phyloP scores from a whole-genome alignment of 345 rosid species.

The Aquilaria sinensis region DNA sequence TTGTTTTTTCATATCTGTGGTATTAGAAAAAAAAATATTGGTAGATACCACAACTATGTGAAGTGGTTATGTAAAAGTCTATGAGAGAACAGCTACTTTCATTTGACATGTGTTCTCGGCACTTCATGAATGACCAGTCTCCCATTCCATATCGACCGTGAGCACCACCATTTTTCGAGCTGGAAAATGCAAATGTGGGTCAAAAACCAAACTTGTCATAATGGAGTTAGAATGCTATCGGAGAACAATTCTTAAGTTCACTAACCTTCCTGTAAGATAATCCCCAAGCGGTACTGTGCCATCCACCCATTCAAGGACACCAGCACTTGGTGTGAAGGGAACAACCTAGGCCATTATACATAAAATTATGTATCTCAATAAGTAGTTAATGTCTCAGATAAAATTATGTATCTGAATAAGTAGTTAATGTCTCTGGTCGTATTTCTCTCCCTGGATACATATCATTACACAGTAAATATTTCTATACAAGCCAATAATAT shows the following conservation, averaged over 20 bases:
- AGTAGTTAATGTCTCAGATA: neutral
- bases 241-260: slow-evolving; percentile 8
- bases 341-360: slow-evolving; percentile 52
- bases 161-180: slow-evolving; percentile 83
- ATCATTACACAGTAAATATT: no score
- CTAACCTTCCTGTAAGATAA: slow-evolving; percentile 89
- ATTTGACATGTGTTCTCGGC: slow-evolving; percentile 74
- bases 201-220: neutral
- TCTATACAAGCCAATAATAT: no score
- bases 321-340: slow-evolving; percentile 98
- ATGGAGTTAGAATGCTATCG: slow-evolving; percentile 5
- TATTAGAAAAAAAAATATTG: neutral
- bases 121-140: slow-evolving; percentile 76
- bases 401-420: neutral
- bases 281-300: slow-evolving; percentile 97
- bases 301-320: slow-evolving; percentile 98
- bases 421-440: neutral
- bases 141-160: slow-evolving; percentile 82
- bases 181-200: slow-evolving; percentile 30
- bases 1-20: no score
- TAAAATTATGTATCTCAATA: slow-evolving; percentile 10
- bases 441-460: no score
- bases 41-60: neutral
- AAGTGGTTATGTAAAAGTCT: neutral
- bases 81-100: slow-evolving; percentile 37